These are phyloP conservation scores for Coemansia reversa DNA, from an alignment of 192 early-diverging fungal genomes.

Conservation along the genomic window DNA sequence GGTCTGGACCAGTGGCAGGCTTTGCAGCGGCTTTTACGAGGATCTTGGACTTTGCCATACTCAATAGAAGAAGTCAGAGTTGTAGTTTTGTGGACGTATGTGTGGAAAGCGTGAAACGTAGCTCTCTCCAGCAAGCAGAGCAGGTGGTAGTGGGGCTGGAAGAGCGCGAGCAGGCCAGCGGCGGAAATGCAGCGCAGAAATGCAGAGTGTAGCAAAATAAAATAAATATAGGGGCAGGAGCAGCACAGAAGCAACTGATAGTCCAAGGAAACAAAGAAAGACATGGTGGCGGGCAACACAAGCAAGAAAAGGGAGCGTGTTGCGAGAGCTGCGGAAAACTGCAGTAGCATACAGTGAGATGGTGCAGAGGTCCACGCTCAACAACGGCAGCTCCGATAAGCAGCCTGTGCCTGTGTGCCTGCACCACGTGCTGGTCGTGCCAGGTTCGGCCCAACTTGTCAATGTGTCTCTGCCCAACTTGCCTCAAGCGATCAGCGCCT, in stretches of 20 bases:
- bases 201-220: neutral
- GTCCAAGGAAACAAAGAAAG: neutral
- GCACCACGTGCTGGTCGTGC: slow-evolving; percentile 2
- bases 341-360: slow-evolving; percentile 1
- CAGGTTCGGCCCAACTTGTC: neutral
- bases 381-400: neutral
- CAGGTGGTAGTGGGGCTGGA: neutral
- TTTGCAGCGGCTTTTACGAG: slow-evolving; percentile 33
- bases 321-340: neutral
- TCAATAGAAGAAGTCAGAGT: neutral
- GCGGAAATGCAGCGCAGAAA: neutral
- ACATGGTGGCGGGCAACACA: neutral
- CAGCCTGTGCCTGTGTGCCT: neutral
- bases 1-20: slow-evolving; percentile 14
- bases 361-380: neutral
- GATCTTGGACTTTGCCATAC: slow-evolving; percentile 50
- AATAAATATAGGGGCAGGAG: neutral
- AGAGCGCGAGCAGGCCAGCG: neutral
- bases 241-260: neutral
- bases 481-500: neutral
- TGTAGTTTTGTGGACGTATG: neutral
- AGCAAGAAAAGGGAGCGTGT: neutral
- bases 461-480: neutral
- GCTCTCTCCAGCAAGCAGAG: neutral
- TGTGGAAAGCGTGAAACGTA: neutral